These are phyloP conservation scores for Candolleomyces eurysporus DNA, from an alignment of 768 basidiomycete species.

Conservation along the genomic window DNA sequence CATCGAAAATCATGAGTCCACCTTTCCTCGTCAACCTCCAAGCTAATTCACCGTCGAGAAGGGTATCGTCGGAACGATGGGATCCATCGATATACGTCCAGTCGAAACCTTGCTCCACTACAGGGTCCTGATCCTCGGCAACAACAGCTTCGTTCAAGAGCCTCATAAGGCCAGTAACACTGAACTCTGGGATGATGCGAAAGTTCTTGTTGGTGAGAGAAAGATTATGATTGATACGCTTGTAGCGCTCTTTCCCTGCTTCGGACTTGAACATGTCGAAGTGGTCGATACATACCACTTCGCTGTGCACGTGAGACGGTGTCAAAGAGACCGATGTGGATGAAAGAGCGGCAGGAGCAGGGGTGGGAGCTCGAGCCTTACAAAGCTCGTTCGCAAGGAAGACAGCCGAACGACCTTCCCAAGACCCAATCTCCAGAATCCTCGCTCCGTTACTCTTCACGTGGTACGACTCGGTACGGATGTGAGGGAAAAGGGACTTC, in stretches of 20 bases:
- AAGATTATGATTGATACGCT: slow-evolving; percentile 47
- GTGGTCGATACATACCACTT: slow-evolving; percentile 56
- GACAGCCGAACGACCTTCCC: slow-evolving; percentile 63
- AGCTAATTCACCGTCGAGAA: slow-evolving; percentile 58
- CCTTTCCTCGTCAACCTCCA: slow-evolving; percentile 54
- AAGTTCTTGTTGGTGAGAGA: slow-evolving; percentile 39
- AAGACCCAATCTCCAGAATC: slow-evolving; percentile 57
- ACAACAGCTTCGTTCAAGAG: slow-evolving; percentile 46
- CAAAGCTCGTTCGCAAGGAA: slow-evolving; percentile 52
- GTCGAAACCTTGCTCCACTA: slow-evolving; percentile 43
- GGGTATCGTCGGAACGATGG: slow-evolving; percentile 57
- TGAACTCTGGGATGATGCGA: slow-evolving; percentile 51
- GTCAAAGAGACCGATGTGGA: too few relatives aligned
- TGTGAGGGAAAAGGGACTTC: slow-evolving; percentile 37
- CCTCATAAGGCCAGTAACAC: slow-evolving; percentile 47
- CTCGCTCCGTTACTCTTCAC: slow-evolving; percentile 29
- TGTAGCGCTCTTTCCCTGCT: slow-evolving; percentile 45
- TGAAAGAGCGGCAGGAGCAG: too few relatives aligned
- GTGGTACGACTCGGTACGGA: slow-evolving; percentile 23
- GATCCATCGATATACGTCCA: slow-evolving; percentile 62
- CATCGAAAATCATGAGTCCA: slow-evolving; percentile 55
- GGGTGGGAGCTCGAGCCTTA: slow-evolving; percentile 8
- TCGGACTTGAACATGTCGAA: slow-evolving; percentile 51
- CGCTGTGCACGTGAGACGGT: slow-evolving; percentile 19
- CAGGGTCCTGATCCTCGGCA: not conserved